Evolutionary conservation across 345 rosid species (phyloP), one percentile per base, ranked within the genome.

Genomic region (Microcos paniculata): DNA sequence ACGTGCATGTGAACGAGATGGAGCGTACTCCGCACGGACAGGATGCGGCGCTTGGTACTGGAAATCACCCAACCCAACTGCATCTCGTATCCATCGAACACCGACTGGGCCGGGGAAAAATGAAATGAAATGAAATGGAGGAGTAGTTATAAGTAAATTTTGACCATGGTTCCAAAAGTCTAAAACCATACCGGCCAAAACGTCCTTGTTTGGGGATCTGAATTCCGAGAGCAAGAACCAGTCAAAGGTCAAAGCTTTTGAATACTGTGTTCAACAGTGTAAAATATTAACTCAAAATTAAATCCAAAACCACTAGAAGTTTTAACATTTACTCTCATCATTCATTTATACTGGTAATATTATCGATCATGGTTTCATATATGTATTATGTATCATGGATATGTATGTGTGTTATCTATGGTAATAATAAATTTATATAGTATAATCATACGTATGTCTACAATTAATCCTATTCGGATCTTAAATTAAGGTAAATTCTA

Each of bases 161-260:
- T 70, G 73, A 70, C 61, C 19, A n/a, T 18, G 57, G 72, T 49
- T 46, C 15, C 23, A 15, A 26, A 68, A 68, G 72, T 68, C 40
- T 45, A 46, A 26, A 67, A 67, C 28, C 6, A 43, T 46, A 48
- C 38, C 14, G 28, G n/a, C 71, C 68, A 16, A 38, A 31, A 52
- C 53, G 74, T 69, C 35, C 31, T 30, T 52, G 64, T 53, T 26
- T 43, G 42, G 64, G 64, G 71, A 70, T 67, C 71, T 30, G 40
- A 43, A 26, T 26, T 16, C 23, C 62, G 6, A 21, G 40, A 58
- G 58, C 46, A 64, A 1, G 69, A 64, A 49, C 19, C 42, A 28
- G 58, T 75, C 76, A 70, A 62, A 72, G 69, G 80, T 79, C 78
- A 72, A 78, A 61, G 55, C 18, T 12, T 72, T 71, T 71, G 61